A percentile compares a stretch with the other conserved stretches of the same genome.
Conservation (phyloP, 345 rosid genomes). For the Euphorbia tirucalli region DNA sequence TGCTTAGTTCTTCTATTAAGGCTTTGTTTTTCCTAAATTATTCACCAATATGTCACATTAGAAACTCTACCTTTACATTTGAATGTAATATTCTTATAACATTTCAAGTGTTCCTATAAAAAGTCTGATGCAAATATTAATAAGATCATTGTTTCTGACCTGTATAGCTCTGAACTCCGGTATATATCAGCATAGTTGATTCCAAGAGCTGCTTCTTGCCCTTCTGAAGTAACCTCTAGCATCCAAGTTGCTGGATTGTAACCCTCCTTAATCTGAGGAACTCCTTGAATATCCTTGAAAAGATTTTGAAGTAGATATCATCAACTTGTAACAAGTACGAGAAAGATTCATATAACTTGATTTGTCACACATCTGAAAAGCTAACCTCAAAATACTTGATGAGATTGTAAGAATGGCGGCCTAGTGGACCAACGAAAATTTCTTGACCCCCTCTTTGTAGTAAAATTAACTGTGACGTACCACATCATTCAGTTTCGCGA, state of each 20-base stretch:
- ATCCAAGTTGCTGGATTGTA: constrained; percentile 90
- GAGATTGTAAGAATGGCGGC: neutral
- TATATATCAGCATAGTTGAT: constrained; percentile 55
- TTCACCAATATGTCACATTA: neutral
- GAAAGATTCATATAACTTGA: neutral
- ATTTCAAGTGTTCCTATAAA: no score
- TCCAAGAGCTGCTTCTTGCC: constrained; percentile 56
- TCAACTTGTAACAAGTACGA: neutral
- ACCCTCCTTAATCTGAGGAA: constrained; percentile 56
- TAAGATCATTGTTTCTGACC: constrained; percentile 21
- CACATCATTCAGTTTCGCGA: no score
- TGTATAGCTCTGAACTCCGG: constrained; percentile 55
- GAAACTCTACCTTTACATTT: neutral
- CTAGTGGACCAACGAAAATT: neutral
- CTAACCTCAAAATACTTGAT: neutral
- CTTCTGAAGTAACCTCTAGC: constrained; percentile 59
- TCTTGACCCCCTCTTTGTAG: neutral
- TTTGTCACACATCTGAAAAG: neutral
- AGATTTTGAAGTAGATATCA: no score
- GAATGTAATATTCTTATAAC: neutral
- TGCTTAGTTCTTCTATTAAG: constrained; percentile 50
- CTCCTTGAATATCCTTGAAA: constrained; percentile 48
- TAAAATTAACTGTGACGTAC: no score
- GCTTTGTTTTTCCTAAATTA: constrained; percentile 46
- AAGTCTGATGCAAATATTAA: no score